Evolutionary conservation across 1,284 basidiomycete genomes (phyloP), one percentile per base, ranked within the genome.

Genomic region (Sporisorium exsertum): DNA sequence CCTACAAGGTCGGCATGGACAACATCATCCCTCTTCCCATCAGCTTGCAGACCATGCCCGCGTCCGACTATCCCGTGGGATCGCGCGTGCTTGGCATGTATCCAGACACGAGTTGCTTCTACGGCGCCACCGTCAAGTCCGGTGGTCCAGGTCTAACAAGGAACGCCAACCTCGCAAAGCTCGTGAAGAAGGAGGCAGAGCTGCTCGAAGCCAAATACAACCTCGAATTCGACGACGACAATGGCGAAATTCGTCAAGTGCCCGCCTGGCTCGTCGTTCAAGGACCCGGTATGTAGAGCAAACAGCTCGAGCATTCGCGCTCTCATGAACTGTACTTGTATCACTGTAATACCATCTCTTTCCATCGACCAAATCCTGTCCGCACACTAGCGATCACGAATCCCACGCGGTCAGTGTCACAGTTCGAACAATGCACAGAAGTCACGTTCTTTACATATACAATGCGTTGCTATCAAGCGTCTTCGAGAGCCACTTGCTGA

Each of bases 21-120:
- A 75, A 71, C 40, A 83, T 85, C 51, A 80, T 83, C 15, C 84
- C 84, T 8, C 67, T 85, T 1, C 84, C 84, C 10, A 73, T 75
- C 43, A 78, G 60, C 20, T 33, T 80, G 2, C 63, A 66, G 12
- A 82, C 83, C 9, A 73, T 85, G 46, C 84, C 84, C 7, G 53
- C 78, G 4, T 58, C 72, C 18, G 81, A 83, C 50, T 85, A 84
- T 49, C 37, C 67, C 1, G 46, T 65, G 5, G 84, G 84, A 2
- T 52, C 78, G 5, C 70, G 80, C 24, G 84, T 85, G 5, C 64
- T 85, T n/a, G 84, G 79, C 3, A 77, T 85, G 63, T 85, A 85
- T 35, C 84, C 84, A 4, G 84, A 85, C 61, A 85, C 84, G 4
- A 81, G 77, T 45, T 85, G 84, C 57, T 85, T 85, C 79, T 85